Conservation (phyloP, 768 basidiomycete genomes). For the Boletus barrowsii region DNA sequence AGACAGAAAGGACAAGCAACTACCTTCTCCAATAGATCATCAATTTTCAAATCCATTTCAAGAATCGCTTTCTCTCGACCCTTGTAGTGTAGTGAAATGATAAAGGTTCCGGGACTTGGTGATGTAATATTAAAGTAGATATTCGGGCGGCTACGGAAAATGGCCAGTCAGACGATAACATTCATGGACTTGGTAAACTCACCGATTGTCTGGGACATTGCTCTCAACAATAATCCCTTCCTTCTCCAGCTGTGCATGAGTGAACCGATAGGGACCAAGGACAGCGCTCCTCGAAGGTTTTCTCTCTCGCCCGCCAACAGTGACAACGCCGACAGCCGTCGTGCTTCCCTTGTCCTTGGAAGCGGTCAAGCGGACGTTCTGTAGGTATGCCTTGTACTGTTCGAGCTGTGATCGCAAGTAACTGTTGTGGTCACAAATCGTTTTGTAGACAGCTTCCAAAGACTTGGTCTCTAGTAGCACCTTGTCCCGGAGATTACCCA, state of each 20-base stretch:
- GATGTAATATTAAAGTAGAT: slow-evolving; percentile 99
- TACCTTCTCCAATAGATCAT: slow-evolving; percentile 96
- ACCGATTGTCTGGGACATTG: slow-evolving; percentile 98
- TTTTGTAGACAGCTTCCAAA: slow-evolving; percentile 97
- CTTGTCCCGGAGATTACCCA: slow-evolving; percentile 96
- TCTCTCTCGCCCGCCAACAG: slow-evolving; percentile 96
- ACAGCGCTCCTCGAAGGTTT: slow-evolving; percentile 82
- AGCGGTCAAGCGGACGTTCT: slow-evolving; percentile 90
- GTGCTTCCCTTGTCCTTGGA: slow-evolving; percentile 85
- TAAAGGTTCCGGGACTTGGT: slow-evolving; percentile 96
- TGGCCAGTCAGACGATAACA: neutral
- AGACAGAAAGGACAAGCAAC: slow-evolving; percentile 15
- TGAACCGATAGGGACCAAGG: slow-evolving; percentile 95
- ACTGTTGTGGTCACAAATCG: slow-evolving; percentile 98
- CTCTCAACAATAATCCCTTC: slow-evolving; percentile 99
- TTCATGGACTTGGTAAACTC: slow-evolving; percentile 20
- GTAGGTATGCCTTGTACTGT: slow-evolving; percentile 98
- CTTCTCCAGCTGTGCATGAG: slow-evolving; percentile 97
- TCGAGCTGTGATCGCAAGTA: slow-evolving; percentile 95
- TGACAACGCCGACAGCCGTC: slow-evolving; percentile 90
- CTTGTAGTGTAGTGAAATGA: slow-evolving; percentile 98
- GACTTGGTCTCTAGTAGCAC: slow-evolving; percentile 89
- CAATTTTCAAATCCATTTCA: slow-evolving; percentile 99
- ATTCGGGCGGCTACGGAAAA: slow-evolving; percentile 73
- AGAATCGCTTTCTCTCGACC: slow-evolving; percentile 98